A percentile compares a stretch with the other conserved stretches of the same genome.
phyloP scores from a whole-genome alignment of 208 protist genomes.

The Herpetomonas samuelpessoai region DNA sequence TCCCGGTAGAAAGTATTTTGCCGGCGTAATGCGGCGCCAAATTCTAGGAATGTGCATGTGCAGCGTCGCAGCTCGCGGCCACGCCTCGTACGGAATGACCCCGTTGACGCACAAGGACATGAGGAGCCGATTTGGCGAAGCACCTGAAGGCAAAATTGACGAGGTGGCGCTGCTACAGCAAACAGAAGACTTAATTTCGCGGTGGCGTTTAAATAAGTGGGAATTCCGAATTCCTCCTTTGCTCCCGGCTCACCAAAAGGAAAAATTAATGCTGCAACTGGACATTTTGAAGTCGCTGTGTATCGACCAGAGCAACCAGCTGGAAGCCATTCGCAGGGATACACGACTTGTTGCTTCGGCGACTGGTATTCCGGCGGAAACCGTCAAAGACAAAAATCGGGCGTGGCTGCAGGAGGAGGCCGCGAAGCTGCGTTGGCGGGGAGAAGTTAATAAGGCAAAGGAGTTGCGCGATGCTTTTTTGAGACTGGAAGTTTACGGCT shows the following conservation, averaged over 20 bases:
- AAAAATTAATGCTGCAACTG: constrained; percentile 53
- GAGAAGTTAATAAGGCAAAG: constrained; percentile 80
- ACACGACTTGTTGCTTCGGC: constrained; percentile 36
- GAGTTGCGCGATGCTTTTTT: constrained; percentile 81
- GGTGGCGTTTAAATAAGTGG: constrained; percentile 86
- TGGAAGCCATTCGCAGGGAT: constrained; percentile 40
- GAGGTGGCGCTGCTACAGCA: constrained; percentile 46
- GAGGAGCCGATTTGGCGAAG: constrained; percentile 16
- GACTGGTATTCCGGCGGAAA: constrained; percentile 38
- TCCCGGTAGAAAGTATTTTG: too few relatives aligned
- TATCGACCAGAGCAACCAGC: constrained; percentile 38
- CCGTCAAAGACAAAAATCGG: constrained; percentile 56
- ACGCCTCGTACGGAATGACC: constrained; percentile 49
- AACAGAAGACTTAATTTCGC: constrained; percentile 46
- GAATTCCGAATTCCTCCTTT: constrained; percentile 75
- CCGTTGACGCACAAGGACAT: constrained; percentile 54
- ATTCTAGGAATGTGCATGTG: too few relatives aligned
- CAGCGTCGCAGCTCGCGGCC: too few relatives aligned
- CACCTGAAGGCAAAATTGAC: constrained; percentile 8
- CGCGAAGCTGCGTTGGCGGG: constrained; percentile 77
- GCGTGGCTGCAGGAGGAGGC: constrained; percentile 77
- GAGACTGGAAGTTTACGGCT: constrained; percentile 68
- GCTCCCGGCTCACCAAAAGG: constrained; percentile 37
- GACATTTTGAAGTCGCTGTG: constrained; percentile 64
- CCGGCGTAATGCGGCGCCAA: too few relatives aligned